These are phyloP conservation scores for Globisporangium uncinulatum DNA, from an alignment of 352 stramenopile genomes.

Conservation along the genomic window DNA sequence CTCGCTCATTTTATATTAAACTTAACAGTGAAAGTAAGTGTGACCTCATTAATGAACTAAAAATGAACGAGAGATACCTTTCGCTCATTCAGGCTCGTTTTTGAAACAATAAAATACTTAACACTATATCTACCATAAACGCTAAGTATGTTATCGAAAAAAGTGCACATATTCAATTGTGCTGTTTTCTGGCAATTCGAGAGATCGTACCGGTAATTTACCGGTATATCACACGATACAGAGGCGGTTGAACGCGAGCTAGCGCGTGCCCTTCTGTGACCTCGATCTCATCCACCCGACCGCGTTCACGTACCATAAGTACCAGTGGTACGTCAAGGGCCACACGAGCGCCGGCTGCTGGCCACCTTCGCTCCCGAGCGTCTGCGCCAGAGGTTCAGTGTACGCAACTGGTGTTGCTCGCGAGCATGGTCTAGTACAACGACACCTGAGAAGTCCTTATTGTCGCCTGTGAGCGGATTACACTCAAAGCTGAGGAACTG, in stretches of 20 bases:
- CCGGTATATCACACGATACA: no score
- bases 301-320: slow-evolving; percentile 78
- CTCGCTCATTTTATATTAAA: no score
- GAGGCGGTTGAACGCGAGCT: slow-evolving; percentile 45
- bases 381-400: slow-evolving; percentile 73
- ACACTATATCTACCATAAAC: no score
- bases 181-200: no score
- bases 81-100: no score
- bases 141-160: no score
- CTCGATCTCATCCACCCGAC: slow-evolving; percentile 55
- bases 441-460: slow-evolving; percentile 64
- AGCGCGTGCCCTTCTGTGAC: slow-evolving; percentile 77
- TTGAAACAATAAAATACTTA: no score
- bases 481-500: slow-evolving; percentile 69
- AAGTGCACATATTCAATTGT: no score
- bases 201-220: no score
- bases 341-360: slow-evolving; percentile 60
- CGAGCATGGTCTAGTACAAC: slow-evolving; percentile 51
- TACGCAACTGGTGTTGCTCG: slow-evolving; percentile 47
- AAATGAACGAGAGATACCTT: no score
- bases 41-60: no score
- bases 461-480: slow-evolving; percentile 70
- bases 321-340: slow-evolving; percentile 81
- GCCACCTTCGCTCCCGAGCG: slow-evolving; percentile 56
- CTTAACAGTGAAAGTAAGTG: no score